phyloP scores from a whole-genome alignment of 345 rosid species.

The Arabidopsis arenosa region DNA sequence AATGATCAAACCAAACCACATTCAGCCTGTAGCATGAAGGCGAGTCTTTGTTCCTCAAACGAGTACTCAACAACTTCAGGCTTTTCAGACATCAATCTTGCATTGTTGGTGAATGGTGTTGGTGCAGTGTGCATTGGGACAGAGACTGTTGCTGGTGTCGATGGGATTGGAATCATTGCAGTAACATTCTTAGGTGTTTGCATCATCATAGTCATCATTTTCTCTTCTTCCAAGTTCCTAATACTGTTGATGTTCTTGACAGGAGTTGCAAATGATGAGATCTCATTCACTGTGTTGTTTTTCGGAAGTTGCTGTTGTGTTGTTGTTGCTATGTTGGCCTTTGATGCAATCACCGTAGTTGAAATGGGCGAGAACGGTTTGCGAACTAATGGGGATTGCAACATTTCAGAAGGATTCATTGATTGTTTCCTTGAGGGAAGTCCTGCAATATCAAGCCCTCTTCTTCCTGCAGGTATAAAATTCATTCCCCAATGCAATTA shows the following conservation, averaged over 20 bases:
- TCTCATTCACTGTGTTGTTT: slow-evolving; percentile 1
- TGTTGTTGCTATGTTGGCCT: slow-evolving; percentile 48
- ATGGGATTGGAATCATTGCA: slow-evolving; percentile 56
- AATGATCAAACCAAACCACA: slow-evolving; percentile 47
- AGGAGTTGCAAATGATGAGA: slow-evolving; percentile 54
- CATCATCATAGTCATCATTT: slow-evolving; percentile 41
- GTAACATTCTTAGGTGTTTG: slow-evolving; percentile 57
- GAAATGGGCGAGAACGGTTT: slow-evolving; percentile 91
- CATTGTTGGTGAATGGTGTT: slow-evolving; percentile 42
- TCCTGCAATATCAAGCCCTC: slow-evolving; percentile 73
- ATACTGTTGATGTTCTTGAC: slow-evolving; percentile 45
- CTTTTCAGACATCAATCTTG: slow-evolving; percentile 39
- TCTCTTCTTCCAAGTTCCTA: slow-evolving; percentile 56
- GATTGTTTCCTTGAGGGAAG: slow-evolving; percentile 63
- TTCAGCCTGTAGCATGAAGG: slow-evolving; percentile 52
- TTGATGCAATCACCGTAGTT: slow-evolving; percentile 55
- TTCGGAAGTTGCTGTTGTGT: slow-evolving; percentile 36
- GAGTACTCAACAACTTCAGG: slow-evolving; percentile 71
- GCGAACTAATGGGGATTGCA: slow-evolving; percentile 72
- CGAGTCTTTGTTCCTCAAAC: slow-evolving; percentile 89
- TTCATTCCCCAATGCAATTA: background rate
- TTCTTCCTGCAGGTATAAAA: no score
- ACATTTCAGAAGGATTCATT: slow-evolving; percentile 55
- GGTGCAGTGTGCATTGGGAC: slow-evolving; percentile 92
- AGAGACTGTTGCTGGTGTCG: slow-evolving; percentile 71